These are phyloP conservation scores for Petrea volubilis DNA, from an alignment of 257 asterid genomes.

Conservation along the genomic window DNA sequence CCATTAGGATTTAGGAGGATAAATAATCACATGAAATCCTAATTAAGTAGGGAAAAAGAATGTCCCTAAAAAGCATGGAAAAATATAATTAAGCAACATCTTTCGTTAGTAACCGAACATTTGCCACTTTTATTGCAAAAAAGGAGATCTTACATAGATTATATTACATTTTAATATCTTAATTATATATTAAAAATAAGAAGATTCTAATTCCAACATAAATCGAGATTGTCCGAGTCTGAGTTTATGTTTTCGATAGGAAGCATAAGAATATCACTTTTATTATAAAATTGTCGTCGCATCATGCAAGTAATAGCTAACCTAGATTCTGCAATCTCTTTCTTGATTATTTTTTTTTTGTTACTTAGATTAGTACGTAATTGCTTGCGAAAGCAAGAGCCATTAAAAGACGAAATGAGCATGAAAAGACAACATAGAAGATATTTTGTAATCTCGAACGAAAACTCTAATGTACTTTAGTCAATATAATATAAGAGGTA, in stretches of 20 bases:
- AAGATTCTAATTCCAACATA: constrained; percentile 43
- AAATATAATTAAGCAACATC: neutral
- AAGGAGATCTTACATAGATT: constrained; percentile 30
- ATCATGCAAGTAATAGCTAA: neutral
- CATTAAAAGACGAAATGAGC: constrained; percentile 32
- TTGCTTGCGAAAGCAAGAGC: constrained; percentile 25
- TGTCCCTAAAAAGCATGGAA: constrained; percentile 15
- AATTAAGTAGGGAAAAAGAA: neutral
- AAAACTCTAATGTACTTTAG: too few relatives aligned
- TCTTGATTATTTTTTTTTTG: neutral
- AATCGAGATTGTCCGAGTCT: constrained; percentile 41
- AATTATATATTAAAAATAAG: constrained; percentile 6
- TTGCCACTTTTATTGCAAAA: constrained; percentile 1
- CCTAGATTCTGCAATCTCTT: constrained; percentile 34
- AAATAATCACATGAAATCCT: constrained; percentile 10
- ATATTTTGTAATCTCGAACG: constrained; percentile 44
- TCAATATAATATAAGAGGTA: too few relatives aligned
- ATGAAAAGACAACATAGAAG: constrained; percentile 39
- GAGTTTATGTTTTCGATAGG: constrained; percentile 14
- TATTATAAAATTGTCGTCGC: neutral
- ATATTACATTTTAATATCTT: constrained; percentile 9
- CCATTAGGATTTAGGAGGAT: neutral
- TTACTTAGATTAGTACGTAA: constrained; percentile 1
- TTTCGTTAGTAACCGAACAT: neutral
- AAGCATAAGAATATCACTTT: neutral